phyloP scores from a whole-genome alignment of 345 rosid species.

The Erodium maritimum region DNA sequence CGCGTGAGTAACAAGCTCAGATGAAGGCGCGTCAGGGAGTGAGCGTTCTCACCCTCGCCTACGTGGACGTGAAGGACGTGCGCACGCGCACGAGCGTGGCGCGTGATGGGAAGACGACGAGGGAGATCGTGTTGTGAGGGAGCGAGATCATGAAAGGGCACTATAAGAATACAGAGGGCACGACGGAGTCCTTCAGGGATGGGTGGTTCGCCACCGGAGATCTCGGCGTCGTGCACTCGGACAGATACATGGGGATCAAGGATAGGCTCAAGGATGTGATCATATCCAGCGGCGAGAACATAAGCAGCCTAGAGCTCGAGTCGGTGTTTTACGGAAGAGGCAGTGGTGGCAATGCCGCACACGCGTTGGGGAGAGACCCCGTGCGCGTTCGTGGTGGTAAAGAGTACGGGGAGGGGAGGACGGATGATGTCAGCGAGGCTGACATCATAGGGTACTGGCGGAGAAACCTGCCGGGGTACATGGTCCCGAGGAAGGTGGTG shows the following conservation, averaged over 20 bases:
- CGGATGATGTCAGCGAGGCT: conserved; percentile 13
- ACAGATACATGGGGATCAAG: conserved; percentile 34
- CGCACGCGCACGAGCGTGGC: conserved; percentile 47
- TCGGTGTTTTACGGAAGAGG: conserved; percentile 36
- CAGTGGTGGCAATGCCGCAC: conserved; percentile 55
- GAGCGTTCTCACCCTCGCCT: conserved; percentile 46
- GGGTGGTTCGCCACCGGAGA: conserved; percentile 37
- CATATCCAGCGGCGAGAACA: conserved; percentile 60
- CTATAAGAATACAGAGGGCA: conserved; percentile 36
- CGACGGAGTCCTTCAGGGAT: conserved; percentile 29
- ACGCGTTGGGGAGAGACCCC: conserved; percentile 50
- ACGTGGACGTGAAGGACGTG: conserved; percentile 47
- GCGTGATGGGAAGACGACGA: conserved; percentile 44
- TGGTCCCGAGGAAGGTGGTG: conserved; percentile 45
- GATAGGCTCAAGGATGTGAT: conserved; percentile 42
- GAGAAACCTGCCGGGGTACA: conserved; percentile 32
- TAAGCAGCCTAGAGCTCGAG: conserved; percentile 51
- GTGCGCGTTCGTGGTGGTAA: conserved; percentile 33
- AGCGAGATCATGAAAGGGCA: conserved; percentile 76
- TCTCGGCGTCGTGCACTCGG: conserved; percentile 31
- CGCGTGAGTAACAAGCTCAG: conserved; percentile 16
- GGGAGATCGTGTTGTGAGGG: conserved; percentile 61
- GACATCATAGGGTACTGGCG: conserved; percentile 35
- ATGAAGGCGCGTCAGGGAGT: conserved; percentile 57
- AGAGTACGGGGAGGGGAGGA: conserved; percentile 3